Evolutionary conservation across 1,284 basidiomycete species (phyloP).

Genomic region (Coriolopsis trogii): DNA sequence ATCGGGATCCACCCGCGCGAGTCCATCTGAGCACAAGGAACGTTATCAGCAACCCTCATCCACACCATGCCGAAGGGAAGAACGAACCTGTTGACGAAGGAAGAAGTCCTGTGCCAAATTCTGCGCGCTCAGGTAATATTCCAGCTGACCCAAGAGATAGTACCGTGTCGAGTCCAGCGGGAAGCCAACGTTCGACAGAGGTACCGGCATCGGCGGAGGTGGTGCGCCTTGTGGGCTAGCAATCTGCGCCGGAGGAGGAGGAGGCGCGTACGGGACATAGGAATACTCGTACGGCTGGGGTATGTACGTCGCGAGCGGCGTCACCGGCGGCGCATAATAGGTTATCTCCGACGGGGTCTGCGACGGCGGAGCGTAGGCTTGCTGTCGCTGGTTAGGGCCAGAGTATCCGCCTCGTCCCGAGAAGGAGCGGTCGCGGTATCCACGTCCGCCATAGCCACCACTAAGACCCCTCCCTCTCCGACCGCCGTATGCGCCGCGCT

Average conservation of each 20-base stretch:
- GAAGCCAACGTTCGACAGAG: conserved; percentile 58
- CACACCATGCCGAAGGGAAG: conserved; percentile 1
- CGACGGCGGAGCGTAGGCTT: conserved; percentile 25
- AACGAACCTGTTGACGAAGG: conserved; percentile 71
- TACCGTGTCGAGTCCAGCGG: conserved; percentile 66
- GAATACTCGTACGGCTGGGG: conserved; percentile 19
- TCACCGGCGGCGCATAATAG: conserved; percentile 22
- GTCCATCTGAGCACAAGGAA: conserved; percentile 72
- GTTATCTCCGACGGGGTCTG: conserved; percentile 21
- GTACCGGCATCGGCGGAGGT: conserved; percentile 51
- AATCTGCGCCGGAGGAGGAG: conserved; percentile 20
- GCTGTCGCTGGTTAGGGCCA: conserved; percentile 29
- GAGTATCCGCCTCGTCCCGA: conserved; percentile 17
- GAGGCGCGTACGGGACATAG: conserved; percentile 17
- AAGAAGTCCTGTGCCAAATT: conserved; percentile 86
- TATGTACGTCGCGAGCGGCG: conserved; percentile 16
- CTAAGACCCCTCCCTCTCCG: conserved; percentile 37
- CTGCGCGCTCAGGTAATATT: conserved; percentile 88
- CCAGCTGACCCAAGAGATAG: conserved; percentile 79
- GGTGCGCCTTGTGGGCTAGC: conserved; percentile 24
- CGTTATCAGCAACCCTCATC: conserved; percentile 3
- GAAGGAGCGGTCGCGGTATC: conserved; percentile 25
- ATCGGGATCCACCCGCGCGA: conserved; percentile 87
- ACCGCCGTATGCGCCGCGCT: conserved; percentile 33
- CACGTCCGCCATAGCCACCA: conserved; percentile 38